Conservation (phyloP, 805 yeast genomes). For the Brettanomyces sp. region DNA sequence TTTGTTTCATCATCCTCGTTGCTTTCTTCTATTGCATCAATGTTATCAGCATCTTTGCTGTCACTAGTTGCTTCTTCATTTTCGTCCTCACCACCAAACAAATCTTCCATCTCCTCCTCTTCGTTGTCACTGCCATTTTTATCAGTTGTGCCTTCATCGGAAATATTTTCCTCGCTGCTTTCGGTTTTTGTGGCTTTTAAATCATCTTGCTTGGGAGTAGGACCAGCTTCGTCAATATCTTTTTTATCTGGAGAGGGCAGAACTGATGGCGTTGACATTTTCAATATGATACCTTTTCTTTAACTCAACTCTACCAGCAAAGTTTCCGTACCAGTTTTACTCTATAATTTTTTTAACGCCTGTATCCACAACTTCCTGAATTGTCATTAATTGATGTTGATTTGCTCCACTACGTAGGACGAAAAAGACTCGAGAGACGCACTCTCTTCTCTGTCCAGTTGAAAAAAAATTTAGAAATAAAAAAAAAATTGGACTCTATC, state of each 20-base stretch:
- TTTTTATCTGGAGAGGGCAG: not conserved
- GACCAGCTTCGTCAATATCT: not conserved
- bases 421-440: too few species aligned
- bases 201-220: too few species aligned
- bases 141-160: not conserved
- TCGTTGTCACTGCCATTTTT: not conserved
- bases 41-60: constrained; percentile 27
- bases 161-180: not conserved
- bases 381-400: too few species aligned
- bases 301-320: too few species aligned
- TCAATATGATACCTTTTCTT: not conserved
- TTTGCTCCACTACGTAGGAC: too few species aligned
- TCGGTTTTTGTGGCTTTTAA: too few species aligned
- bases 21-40: constrained; percentile 25
- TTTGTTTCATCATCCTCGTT: constrained; percentile 14
- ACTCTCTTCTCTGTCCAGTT: too few species aligned
- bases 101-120: constrained; percentile 6
- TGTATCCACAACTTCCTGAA: too few species aligned
- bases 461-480: too few species aligned
- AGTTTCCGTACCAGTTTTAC: too few species aligned
- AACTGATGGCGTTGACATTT: not conserved
- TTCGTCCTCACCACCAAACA: constrained; percentile 3
- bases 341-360: too few species aligned
- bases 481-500: too few species aligned
- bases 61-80: constrained; percentile 5